phyloP scores from a whole-genome alignment of 805 yeast genomes.

The Candida arabinofermentans region DNA sequence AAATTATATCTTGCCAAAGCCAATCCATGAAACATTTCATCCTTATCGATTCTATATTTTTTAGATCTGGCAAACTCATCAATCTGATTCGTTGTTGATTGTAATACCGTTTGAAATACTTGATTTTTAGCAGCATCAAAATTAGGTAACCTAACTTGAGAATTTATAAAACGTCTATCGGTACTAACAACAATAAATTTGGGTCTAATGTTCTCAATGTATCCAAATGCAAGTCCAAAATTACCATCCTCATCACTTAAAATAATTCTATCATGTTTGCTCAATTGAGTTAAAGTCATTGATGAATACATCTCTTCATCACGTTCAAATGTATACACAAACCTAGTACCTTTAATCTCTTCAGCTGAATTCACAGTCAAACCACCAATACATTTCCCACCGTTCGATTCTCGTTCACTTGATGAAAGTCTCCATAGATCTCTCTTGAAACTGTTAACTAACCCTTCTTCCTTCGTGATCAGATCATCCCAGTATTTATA shows the following conservation, averaged over 20 bases:
- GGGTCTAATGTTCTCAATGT: constrained; percentile 40
- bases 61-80: constrained; percentile 7
- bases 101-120: constrained; percentile 45
- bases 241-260: constrained; percentile 81
- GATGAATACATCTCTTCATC: constrained; percentile 13
- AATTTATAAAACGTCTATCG: constrained; percentile 44
- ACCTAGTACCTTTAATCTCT: constrained; percentile 27
- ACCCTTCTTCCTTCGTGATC: constrained; percentile 69
- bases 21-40: constrained; percentile 71
- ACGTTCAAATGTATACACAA: constrained; percentile 48
- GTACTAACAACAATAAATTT: constrained; percentile 46
- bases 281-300: constrained; percentile 43
- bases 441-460: constrained; percentile 45
- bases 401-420: constrained; percentile 52
- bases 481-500: constrained; percentile 71
- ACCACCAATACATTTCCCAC: constrained; percentile 56
- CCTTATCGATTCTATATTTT: constrained; percentile 70
- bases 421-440: constrained; percentile 68
- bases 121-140: constrained; percentile 46
- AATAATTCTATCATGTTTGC: constrained; percentile 58
- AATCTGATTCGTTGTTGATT: constrained; percentile 13
- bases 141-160: constrained; percentile 35
- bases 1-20: constrained; percentile 74
- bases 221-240: constrained; percentile 67
- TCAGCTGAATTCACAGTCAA: constrained; percentile 37